phyloP scores from a whole-genome alignment of 2,329 filamentous ascomycete genomes.

The Calonectria pauciramosa region DNA sequence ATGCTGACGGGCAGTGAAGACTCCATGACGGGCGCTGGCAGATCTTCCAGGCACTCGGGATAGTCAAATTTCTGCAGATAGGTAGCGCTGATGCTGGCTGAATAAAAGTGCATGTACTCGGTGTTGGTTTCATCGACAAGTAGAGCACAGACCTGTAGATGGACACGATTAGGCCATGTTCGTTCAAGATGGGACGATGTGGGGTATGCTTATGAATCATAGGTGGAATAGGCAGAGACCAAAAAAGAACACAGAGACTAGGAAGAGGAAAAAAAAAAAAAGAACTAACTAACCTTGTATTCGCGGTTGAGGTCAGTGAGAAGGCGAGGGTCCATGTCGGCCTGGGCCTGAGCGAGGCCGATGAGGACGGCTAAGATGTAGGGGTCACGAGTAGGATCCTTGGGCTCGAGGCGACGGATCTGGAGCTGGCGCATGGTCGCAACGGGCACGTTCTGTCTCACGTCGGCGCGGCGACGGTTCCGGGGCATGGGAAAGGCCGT shows the following conservation, averaged over 20 bases:
- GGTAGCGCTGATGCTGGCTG: conserved; percentile 28
- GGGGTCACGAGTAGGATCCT: conserved; percentile 38
- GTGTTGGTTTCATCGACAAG: conserved; percentile 36
- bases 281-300: conserved; percentile 34
- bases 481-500: conserved; percentile 33
- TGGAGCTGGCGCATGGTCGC: conserved; percentile 29
- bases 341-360: conserved; percentile 42
- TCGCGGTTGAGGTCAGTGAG: not conserved
- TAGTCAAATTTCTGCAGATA: conserved; percentile 44
- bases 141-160: conserved; percentile 32
- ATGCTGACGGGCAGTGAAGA: conserved; percentile 23
- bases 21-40: not conserved
- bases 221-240: not conserved
- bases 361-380: conserved; percentile 43
- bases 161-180: not conserved
- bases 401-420: conserved; percentile 37
- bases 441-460: conserved; percentile 31
- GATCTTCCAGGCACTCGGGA: conserved; percentile 25
- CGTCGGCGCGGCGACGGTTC: conserved; percentile 19
- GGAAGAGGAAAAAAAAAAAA: not conserved
- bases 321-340: conserved; percentile 17
- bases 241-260: not conserved
- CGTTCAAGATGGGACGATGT: not conserved
- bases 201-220: not conserved
- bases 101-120: conserved; percentile 40